Percentiles rank a stretch among this genome's conserved stretches.
These are phyloP conservation scores for Aspergillus sp. DNA, from an alignment of 2,329 filamentous ascomycete species.

Conservation along the genomic window DNA sequence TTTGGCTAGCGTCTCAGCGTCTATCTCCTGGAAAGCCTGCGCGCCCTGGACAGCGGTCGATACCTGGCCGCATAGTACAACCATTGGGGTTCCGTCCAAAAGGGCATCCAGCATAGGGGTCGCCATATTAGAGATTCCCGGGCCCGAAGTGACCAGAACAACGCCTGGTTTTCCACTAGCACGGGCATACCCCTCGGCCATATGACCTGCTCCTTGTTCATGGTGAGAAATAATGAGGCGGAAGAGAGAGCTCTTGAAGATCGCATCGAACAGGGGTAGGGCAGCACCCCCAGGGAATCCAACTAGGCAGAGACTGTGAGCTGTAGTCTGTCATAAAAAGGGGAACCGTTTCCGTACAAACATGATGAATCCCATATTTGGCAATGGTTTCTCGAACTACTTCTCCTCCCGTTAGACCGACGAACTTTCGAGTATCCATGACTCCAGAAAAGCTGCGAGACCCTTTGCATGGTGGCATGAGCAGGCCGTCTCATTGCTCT, in stretches of 20 bases:
- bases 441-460: too few relatives aligned
- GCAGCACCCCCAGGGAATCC: not conserved
- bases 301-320: not conserved
- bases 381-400: not conserved
- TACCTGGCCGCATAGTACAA: too few relatives aligned
- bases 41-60: too few relatives aligned
- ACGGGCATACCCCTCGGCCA: slow-evolving; percentile 2
- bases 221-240: not conserved
- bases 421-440: not conserved
- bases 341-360: not conserved
- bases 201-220: slow-evolving; percentile 3
- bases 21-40: too few relatives aligned
- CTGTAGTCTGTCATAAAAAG: not conserved
- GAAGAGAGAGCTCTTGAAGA: not conserved
- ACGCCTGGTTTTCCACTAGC: too few relatives aligned
- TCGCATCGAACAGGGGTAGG: not conserved
- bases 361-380: not conserved
- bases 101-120: too few relatives aligned
- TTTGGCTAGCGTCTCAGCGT: too few relatives aligned
- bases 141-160: too few relatives aligned
- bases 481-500: too few relatives aligned
- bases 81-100: too few relatives aligned
- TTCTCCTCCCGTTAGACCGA: slow-evolving; percentile 1
- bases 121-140: too few relatives aligned
- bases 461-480: too few relatives aligned